A percentile compares a stretch with the other conserved stretches of the same genome.
Conservation (phyloP, 192 early-diverging fungal genomes). For the Pecoramyces ruminantium region DNA sequence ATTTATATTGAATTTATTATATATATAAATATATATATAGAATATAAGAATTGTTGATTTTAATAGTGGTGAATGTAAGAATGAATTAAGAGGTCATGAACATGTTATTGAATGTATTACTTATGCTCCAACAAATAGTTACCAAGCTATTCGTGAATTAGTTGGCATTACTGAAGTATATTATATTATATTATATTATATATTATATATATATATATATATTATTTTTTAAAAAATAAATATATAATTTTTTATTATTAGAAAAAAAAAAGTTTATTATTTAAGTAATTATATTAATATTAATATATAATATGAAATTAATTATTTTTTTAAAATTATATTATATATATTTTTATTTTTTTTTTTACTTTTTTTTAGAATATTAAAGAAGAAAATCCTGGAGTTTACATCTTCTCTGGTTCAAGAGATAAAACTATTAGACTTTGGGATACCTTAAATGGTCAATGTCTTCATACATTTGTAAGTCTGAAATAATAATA, state of each 20-base stretch:
- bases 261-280: too few relatives aligned
- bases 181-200: too few relatives aligned
- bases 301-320: too few relatives aligned
- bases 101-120: conserved; percentile 86
- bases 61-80: conserved; percentile 49
- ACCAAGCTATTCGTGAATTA: conserved; percentile 50
- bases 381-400: conserved; percentile 27
- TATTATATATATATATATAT: too few relatives aligned
- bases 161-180: conserved; percentile 20
- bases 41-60: conserved; percentile 72
- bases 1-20: too few relatives aligned
- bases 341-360: too few relatives aligned
- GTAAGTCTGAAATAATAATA: conserved; percentile 15
- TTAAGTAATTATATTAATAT: too few relatives aligned
- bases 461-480: conserved; percentile 57
- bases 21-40: conserved; percentile 21
- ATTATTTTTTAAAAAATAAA: too few relatives aligned
- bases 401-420: conserved; percentile 59
- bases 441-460: conserved; percentile 58
- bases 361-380: too few relatives aligned
- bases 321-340: background rate
- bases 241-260: too few relatives aligned
- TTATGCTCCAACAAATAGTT: conserved; percentile 57
- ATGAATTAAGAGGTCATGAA: conserved; percentile 74
- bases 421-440: conserved; percentile 83